Base-by-base conservation (phyloP, 352 stramenopile genomes). In the Pythium biforme region DNA sequence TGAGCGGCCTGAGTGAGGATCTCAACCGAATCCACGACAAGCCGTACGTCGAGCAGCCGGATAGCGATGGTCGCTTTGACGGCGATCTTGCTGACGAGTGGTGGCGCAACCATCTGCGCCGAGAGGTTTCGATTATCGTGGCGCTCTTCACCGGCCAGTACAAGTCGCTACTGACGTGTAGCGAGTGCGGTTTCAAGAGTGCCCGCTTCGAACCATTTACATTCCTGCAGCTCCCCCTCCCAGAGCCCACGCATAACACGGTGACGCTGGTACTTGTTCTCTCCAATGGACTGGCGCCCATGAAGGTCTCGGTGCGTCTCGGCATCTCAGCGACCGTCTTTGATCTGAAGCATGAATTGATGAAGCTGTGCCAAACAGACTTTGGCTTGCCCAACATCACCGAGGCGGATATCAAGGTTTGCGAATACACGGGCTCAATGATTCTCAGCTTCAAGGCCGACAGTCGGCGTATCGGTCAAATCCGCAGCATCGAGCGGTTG, bases 91-190 rank as follows among this genome's bases (percentile, higher is more conserved):
- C 98, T 11, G 92, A 99, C 59, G 98, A 99, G 71, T 99, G 97
- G 97, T 99, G 98, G 98, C 77, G 88, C 17, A 99, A 99, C 66
- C 96, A 99, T 73, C 80, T 99, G 25, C 89, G 96, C 40, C 81
- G 98, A 29, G 97, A 99, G 73, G 88, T 99, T 43, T 99, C 92
- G 11, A 98, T 99, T 56, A 96, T 99, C 51, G 97, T 99, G 17
- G 97, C 97, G n/a, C 80, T 99, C 5, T 99, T 99, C 68, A 98
- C 94, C 10, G 98, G 98, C 0, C 97, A 99, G 78, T 99, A 99
- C 81, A 99, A 99, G 71, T 98, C 92, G 61, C 80, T 98, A 23
- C 70, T 99, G 25, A 98, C 90, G 27, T 99, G 98, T 70, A 93
- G 88, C 55, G 81, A 88, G 20, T 99, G 98, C 66, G 90, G 90